These are phyloP conservation scores for Malania oleifera DNA, from an alignment of 164 flowering plant species.

Conservation along the genomic window DNA sequence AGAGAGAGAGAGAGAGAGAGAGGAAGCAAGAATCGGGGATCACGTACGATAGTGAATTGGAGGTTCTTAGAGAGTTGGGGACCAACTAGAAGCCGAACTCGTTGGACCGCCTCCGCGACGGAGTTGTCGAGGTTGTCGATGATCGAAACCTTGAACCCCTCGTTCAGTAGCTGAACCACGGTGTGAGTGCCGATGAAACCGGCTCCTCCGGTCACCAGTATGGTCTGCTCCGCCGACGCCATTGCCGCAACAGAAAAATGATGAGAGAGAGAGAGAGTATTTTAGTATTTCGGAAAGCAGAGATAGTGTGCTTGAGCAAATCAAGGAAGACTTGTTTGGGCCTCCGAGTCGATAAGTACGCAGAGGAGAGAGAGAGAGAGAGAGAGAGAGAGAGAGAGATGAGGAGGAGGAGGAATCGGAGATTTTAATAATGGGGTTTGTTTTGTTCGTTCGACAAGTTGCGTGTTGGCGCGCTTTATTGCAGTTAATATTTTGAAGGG, in stretches of 20 bases:
- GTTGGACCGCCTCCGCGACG: slow-evolving; percentile 52
- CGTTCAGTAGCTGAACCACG: slow-evolving; percentile 67
- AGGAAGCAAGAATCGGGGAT: background rate
- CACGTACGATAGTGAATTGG: slow-evolving; percentile 41
- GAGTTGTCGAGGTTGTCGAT: slow-evolving; percentile 84
- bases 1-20: too few relatives aligned
- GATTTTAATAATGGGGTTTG: background rate
- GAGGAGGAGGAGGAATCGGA: background rate
- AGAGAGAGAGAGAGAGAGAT: background rate
- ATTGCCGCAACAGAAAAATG: slow-evolving; percentile 8
- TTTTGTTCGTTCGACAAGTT: background rate
- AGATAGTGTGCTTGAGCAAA: slow-evolving; percentile 10
- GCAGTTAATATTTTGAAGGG: too few relatives aligned
- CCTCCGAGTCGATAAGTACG: slow-evolving; percentile 1
- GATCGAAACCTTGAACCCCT: slow-evolving; percentile 57
- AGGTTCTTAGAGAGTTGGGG: slow-evolving; percentile 52
- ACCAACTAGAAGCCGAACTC: slow-evolving; percentile 64
- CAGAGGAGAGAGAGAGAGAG: background rate
- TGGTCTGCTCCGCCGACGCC: slow-evolving; percentile 24
- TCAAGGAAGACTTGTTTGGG: slow-evolving; percentile 7
- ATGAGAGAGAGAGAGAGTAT: background rate
- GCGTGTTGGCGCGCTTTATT: slow-evolving; percentile 6
- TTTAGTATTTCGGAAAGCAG: background rate
- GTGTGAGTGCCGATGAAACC: slow-evolving; percentile 94
- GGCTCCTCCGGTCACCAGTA: slow-evolving; percentile 94